Evolutionary conservation across 2,329 filamentous ascomycete genomes (phyloP), one percentile per base, ranked within the genome.

Genomic region (Hypoxylon sp.): DNA sequence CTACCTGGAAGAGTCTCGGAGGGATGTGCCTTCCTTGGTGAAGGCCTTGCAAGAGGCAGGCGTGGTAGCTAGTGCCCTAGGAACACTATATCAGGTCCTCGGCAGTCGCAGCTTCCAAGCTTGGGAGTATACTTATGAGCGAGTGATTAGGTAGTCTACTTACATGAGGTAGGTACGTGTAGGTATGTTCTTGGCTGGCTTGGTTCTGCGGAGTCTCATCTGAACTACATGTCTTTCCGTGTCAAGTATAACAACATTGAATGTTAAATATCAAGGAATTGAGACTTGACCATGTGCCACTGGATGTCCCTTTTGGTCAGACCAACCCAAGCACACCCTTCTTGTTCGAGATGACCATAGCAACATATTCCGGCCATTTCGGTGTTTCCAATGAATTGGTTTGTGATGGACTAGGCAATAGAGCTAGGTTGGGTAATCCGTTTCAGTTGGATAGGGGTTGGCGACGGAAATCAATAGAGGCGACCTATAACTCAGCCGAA

Each of bases 91-190:
- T 8, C n/a, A 10, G 5, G 35, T 14, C 3, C 31, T 44, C 14
- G 20, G 53, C 10, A 44, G 53, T 33, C 37, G 53, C 25, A 31
- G 11, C 25, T 56, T 42, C 51, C 35, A 27, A 55, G 35, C 11
- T 33, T 44, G 17, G 10, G 14, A 44, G 8, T 44, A 20, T 20
- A 25, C 25, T 25, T 25, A 20, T 10, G 17, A n/a, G 17, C 40
- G 2, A 44, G 40, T 44, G 40, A 20, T 44, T 6, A 17, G 14
- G 1, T 20, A 1, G 40, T 44, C 6, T 10, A 33, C 31, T 1
- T 33, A 7, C 6, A 33, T 33, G 6, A 33, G 3, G 6, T 33
- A 33, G 31, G 31, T 33, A 33, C 31, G 2, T 33, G 10, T 33
- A 33, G n/a, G n/a, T 42, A 17, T 2, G n/a, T 17, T 42, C 14